phyloP scores from a whole-genome alignment of 2,329 filamentous ascomycete genomes.

The Fusarium tuaranense region DNA sequence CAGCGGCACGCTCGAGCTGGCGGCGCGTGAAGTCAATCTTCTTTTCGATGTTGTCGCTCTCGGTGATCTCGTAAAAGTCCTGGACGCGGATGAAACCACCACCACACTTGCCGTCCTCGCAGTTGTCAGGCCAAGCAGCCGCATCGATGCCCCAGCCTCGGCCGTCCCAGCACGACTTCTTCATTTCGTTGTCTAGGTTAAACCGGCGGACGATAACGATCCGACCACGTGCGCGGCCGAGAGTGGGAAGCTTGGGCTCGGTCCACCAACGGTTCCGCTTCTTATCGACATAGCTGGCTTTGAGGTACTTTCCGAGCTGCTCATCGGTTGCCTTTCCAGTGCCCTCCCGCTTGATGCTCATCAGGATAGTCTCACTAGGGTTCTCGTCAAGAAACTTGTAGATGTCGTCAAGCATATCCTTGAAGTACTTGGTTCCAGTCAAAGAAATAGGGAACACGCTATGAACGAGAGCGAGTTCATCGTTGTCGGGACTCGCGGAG shows the following conservation, averaged over 20 bases:
- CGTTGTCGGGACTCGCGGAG: conserved; percentile 62
- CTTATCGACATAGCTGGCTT: conserved; percentile 74
- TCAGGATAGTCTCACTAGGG: conserved; percentile 83
- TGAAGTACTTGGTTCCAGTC: conserved; percentile 83
- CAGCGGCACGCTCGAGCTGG: conserved; percentile 80
- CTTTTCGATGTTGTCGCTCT: conserved; percentile 79
- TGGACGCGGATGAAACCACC: conserved; percentile 86
- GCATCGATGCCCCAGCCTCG: conserved; percentile 71
- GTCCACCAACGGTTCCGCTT: conserved; percentile 79
- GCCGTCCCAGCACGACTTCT: conserved; percentile 60
- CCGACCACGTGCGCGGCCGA: conserved; percentile 84
- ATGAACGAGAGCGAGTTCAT: conserved; percentile 86
- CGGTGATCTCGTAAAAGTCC: conserved; percentile 91
- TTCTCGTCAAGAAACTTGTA: conserved; percentile 82
- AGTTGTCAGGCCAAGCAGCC: conserved; percentile 87
- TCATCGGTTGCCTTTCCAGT: conserved; percentile 82
- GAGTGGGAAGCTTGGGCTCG: conserved; percentile 77
- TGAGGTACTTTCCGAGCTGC: conserved; percentile 80
- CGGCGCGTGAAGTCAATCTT: conserved; percentile 82
- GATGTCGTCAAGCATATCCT: conserved; percentile 76
- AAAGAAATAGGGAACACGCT: conserved; percentile 89
- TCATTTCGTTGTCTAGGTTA: conserved; percentile 68
- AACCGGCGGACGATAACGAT: conserved; percentile 90
- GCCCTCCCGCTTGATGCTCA: conserved; percentile 93
- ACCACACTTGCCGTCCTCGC: conserved; percentile 76